Evolutionary conservation across 805 yeast genomes (phyloP).

Genomic region (Starmerella gropengiesseri): DNA sequence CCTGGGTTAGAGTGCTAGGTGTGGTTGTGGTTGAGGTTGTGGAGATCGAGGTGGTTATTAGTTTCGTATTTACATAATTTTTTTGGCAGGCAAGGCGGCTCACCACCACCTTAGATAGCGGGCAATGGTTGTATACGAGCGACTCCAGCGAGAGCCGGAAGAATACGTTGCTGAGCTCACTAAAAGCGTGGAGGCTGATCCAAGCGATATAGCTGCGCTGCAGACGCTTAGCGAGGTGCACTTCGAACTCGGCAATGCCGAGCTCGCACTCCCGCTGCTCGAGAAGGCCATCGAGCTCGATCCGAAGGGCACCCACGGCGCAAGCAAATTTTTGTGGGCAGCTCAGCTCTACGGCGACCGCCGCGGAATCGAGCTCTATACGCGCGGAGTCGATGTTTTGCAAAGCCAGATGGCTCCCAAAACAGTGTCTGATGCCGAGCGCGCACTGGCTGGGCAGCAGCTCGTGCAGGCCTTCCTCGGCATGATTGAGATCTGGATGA

Average conservation of each 20-base stretch:
- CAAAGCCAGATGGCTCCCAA: slow-evolving; percentile 31
- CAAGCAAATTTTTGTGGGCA: slow-evolving; percentile 75
- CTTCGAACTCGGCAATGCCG: slow-evolving; percentile 70
- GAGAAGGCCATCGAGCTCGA: slow-evolving; percentile 55
- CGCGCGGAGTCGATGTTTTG: slow-evolving; percentile 50
- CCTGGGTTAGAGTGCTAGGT: neutral
- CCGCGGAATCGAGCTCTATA: slow-evolving; percentile 55
- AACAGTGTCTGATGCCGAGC: slow-evolving; percentile 15
- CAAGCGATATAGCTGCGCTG: slow-evolving; percentile 33
- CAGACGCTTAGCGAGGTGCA: slow-evolving; percentile 58
- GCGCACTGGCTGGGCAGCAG: slow-evolving; percentile 35
- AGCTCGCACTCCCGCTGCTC: slow-evolving; percentile 59
- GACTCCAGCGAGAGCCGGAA: slow-evolving; percentile 33
- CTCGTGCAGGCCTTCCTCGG: slow-evolving; percentile 71
- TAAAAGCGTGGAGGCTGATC: slow-evolving; percentile 27
- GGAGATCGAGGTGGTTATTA: too few relatives aligned
- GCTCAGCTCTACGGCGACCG: slow-evolving; percentile 84
- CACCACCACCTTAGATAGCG: too few relatives aligned
- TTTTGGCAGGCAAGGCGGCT: too few relatives aligned
- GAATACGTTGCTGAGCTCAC: slow-evolving; percentile 42
- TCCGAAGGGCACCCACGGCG: slow-evolving; percentile 51
- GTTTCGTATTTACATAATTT: slow-evolving; percentile 5
- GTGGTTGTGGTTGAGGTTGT: neutral
- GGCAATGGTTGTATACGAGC: slow-evolving; percentile 8
- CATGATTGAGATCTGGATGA: slow-evolving; percentile 86